Evolutionary conservation across 176 grass and related monocot genomes (phyloP), one percentile per base, ranked within the genome.

Genomic region (Cenchrus purpureus): DNA sequence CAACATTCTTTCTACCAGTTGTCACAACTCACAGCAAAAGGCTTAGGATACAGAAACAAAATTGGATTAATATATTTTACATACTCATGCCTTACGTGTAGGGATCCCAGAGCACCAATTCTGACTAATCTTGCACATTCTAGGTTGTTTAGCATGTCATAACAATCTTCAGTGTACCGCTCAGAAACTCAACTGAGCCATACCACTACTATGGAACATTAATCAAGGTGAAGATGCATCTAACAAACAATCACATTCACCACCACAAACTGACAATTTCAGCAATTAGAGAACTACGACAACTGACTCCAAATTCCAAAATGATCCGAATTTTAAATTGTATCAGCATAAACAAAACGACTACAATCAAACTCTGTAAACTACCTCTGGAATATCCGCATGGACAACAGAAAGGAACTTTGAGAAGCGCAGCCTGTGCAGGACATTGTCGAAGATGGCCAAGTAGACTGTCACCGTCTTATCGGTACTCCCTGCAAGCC

Each of bases 361-460:
- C 50, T 61, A 85, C 63, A 73, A 77, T 22, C 10, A 71, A 92
- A 72, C 31, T 20, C 29, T 12, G 59, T 77, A 71, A 66, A 69
- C 73, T 50, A 94, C 68, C 37, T 62, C 57, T 63, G 80, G 91
- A 50, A 98, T 91, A 78, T 94, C 89, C 0, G 66, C 78, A 17
- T 44, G 86, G 19, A 92, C 74, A 34, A 95, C 28, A 55, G 81
- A 74, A 51, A 98, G 75, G 77, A 98, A 95, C 89, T 98, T 98
- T 22, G 89, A 61, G 81, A 95, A 98, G 68, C 93, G 88, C 70
- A 95, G 53, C 20, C 91, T 73, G 32, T 91, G 90, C 34, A 98
- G 86, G 78, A 95, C 79, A 57, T 95, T 94, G 61, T 95, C 84
- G 49, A 98, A 95, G 46, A 95, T 89, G 20, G 70, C 84, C 73